Base-by-base conservation (phyloP, 1,139 yeast species). In the Eremothecium gossypii region DNA sequence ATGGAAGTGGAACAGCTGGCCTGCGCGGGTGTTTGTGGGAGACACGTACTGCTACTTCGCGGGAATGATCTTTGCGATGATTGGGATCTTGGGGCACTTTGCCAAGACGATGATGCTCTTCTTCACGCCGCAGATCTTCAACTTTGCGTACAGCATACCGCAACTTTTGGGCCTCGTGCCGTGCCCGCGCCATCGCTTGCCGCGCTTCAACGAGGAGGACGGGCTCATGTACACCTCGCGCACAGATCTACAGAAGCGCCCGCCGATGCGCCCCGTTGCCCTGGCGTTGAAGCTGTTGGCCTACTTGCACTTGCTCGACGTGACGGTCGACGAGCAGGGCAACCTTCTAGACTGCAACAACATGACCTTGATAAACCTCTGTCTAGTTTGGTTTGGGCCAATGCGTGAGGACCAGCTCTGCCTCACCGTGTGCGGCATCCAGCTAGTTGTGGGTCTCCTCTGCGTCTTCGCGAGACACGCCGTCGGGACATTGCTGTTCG, bases 61-160 rank as follows among this genome's bases (percentile, higher is more conserved):
- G 28, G 99, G 99, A 3, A 91, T 91, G 98, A 95, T 91, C 1
- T 89, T 91, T 64, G 98, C 97, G 0, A 93, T 89, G 31, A 95
- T 86, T 26, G 97, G 97, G 2, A 93, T 91, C 35, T 73, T 86
- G 46, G 97, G 97, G 1, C 99, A 91, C 66, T 93, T 89, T 61
- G 85, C 96, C 38, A 91, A 91, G 64, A 91, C 99, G 0, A 69
- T 91, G 52, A 68, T 91, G 61, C 65, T 89, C 31, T 82, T 91
- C 60, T 82, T 91, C 60, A 67, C 85, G 30, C 97, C 97, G 1
- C 98, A 91, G 64, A 84, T 91, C 41, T 65, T 86, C 64, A 91
- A 91, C 60, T 93, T 93, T 53, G 49, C 85, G 11, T 91, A 87
- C 63, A 85, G 96, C 1, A 76, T 79, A 5, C 98, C 98, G 2